These are phyloP conservation scores for Taphrina wiesneri DNA, from an alignment of 1,139 yeast genomes.

Conservation along the genomic window DNA sequence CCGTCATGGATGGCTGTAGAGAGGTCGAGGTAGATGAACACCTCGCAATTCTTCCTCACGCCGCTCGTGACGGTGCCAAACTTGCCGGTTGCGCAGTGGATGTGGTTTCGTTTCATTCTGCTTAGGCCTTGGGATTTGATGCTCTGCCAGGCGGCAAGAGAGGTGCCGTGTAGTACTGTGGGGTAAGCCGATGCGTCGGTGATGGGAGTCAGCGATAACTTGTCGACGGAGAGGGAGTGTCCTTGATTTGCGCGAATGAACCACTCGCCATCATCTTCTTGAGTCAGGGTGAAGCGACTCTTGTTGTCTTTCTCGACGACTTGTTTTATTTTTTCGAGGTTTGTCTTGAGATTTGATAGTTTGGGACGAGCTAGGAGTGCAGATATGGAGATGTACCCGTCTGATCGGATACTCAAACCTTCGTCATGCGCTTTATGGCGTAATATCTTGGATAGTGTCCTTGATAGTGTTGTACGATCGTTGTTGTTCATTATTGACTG, in stretches of 20 bases:
- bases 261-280: conserved; percentile 43
- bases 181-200: conserved; percentile 35
- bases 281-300: conserved; percentile 59
- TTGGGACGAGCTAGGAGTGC: conserved; percentile 54
- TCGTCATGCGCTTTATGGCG: conserved; percentile 85
- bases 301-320: conserved; percentile 70
- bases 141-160: conserved; percentile 50
- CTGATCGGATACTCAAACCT: conserved; percentile 59
- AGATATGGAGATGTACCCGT: conserved; percentile 53
- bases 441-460: conserved; percentile 66
- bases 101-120: conserved; percentile 75
- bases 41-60: conserved; percentile 61
- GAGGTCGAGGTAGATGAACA: conserved; percentile 64
- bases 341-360: conserved; percentile 54
- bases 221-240: conserved; percentile 62
- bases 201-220: conserved; percentile 48
- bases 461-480: conserved; percentile 26
- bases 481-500: conserved; percentile 1
- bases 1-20: conserved; percentile 52
- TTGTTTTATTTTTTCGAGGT: conserved; percentile 58
- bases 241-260: conserved; percentile 89
- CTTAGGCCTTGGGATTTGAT: conserved; percentile 59
- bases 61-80: conserved; percentile 62
- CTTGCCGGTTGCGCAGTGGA: conserved; percentile 67
- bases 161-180: conserved; percentile 79